Percentiles rank a stretch among this genome's conserved stretches.
Evolutionary conservation across 2,329 filamentous ascomycete species (phyloP).

Genomic region (Fusarium ambrosium): DNA sequence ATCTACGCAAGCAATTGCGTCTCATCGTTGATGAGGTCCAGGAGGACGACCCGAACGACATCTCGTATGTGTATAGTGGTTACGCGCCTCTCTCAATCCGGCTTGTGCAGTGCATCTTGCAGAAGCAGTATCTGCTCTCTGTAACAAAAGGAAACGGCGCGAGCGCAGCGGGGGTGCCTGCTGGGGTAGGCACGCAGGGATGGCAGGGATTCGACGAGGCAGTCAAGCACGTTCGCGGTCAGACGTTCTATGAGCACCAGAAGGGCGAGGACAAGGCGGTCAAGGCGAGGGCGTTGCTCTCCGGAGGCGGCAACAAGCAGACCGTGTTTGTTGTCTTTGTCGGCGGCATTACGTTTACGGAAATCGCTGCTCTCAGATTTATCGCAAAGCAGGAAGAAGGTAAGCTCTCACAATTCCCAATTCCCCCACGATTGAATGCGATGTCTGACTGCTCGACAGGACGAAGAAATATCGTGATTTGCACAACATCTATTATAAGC

Average conservation of each 20-base stretch:
- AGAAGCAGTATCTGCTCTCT: constrained; percentile 85
- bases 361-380: constrained; percentile 93
- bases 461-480: constrained; percentile 88
- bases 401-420: constrained; percentile 50
- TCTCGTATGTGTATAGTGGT: constrained; percentile 98
- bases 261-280: constrained; percentile 94
- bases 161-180: constrained; percentile 43
- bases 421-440: not conserved
- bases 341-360: constrained; percentile 95
- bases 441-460: constrained; percentile 57
- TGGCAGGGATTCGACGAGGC: constrained; percentile 96
- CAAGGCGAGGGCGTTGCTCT: constrained; percentile 85
- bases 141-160: constrained; percentile 74
- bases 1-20: constrained; percentile 85
- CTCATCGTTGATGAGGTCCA: constrained; percentile 97
- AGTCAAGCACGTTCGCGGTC: constrained; percentile 86
- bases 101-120: constrained; percentile 90
- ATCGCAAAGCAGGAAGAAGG: constrained; percentile 86
- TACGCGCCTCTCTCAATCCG: constrained; percentile 94
- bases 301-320: constrained; percentile 83
- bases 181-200: constrained; percentile 77
- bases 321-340: constrained; percentile 97
- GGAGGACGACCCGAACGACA: constrained; percentile 92
- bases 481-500: constrained; percentile 91
- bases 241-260: constrained; percentile 92